Conservation (phyloP, 1,284 basidiomycete species). For the Melampsora larici-populina region DNA sequence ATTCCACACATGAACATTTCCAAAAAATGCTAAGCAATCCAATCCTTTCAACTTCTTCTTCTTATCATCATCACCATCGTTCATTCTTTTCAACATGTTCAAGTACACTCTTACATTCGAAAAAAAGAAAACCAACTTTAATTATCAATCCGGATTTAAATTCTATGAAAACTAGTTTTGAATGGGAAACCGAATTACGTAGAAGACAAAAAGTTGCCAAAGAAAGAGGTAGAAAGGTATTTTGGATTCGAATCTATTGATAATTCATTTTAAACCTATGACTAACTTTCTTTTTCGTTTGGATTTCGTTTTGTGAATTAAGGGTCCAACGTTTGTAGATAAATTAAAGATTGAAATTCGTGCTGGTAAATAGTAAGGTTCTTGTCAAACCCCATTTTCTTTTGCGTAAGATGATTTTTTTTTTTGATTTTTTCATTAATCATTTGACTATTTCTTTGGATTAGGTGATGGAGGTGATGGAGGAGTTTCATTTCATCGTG, state of each 20-base stretch:
- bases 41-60: background rate
- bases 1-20: background rate
- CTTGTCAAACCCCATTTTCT: conserved; percentile 45
- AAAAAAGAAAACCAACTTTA: too few species aligned
- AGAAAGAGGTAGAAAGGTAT: conserved; percentile 29
- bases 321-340: conserved; percentile 78
- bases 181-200: conserved; percentile 41
- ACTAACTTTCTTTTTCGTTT: background rate
- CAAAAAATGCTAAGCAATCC: background rate
- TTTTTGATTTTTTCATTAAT: conserved; percentile 3
- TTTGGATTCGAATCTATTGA: too few species aligned
- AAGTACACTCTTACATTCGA: background rate
- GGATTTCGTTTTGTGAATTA: background rate
- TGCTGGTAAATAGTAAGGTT: conserved; percentile 60
- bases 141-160: background rate
- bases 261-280: too few species aligned
- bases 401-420: conserved; percentile 46
- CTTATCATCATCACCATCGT: background rate
- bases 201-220: conserved; percentile 37
- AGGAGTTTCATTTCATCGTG: conserved; percentile 41
- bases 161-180: conserved; percentile 30
- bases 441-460: background rate
- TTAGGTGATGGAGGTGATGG: conserved; percentile 43
- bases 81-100: background rate
- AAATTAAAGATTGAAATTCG: conserved; percentile 71